phyloP scores from a whole-genome alignment of 495 filamentous ascomycete species.

The Clohesyomyces aquaticus region DNA sequence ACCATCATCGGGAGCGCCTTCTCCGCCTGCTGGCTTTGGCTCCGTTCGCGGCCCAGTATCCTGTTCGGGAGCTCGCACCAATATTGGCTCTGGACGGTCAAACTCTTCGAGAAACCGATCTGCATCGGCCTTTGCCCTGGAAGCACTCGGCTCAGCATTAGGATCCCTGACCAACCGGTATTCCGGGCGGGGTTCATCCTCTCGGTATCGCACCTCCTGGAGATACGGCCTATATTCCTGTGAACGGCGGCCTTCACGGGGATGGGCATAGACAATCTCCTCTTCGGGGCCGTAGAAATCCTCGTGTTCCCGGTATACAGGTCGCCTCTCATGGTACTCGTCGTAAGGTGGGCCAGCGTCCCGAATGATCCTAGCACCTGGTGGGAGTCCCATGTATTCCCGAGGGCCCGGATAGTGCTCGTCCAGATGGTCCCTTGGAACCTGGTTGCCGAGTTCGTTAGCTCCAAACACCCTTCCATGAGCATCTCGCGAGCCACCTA shows the following conservation, averaged over 20 bases:
- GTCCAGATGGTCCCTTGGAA: constrained; percentile 26
- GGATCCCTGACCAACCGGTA: constrained; percentile 22
- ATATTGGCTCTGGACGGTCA: constrained; percentile 37
- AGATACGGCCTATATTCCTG: constrained; percentile 22
- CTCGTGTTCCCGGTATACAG: constrained; percentile 30
- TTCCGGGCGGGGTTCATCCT: constrained; percentile 24
- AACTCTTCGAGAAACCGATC: constrained; percentile 52
- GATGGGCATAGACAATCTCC: constrained; percentile 19
- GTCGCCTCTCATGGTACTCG: constrained; percentile 26
- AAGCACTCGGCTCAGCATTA: constrained; percentile 15
- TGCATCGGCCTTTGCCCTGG: constrained; percentile 44
- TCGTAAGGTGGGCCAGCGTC: constrained; percentile 25
- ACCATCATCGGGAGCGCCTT: constrained; percentile 29
- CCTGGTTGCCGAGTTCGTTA: constrained; percentile 25
- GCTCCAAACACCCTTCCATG: constrained; percentile 5
- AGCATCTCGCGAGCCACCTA: constrained; percentile 26
- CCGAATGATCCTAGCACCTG: constrained; percentile 18
- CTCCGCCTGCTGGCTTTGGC: constrained; percentile 5
- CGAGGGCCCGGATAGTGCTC: constrained; percentile 26
- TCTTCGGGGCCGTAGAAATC: constrained; percentile 10
- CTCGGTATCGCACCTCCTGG: constrained; percentile 18
- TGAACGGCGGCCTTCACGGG: constrained; percentile 11
- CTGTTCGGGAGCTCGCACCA: neutral
- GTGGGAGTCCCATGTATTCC: constrained; percentile 25
- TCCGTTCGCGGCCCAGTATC: neutral